Conservation (phyloP, 2,329 filamentous ascomycete genomes). For the Penicillium oxalicum region DNA sequence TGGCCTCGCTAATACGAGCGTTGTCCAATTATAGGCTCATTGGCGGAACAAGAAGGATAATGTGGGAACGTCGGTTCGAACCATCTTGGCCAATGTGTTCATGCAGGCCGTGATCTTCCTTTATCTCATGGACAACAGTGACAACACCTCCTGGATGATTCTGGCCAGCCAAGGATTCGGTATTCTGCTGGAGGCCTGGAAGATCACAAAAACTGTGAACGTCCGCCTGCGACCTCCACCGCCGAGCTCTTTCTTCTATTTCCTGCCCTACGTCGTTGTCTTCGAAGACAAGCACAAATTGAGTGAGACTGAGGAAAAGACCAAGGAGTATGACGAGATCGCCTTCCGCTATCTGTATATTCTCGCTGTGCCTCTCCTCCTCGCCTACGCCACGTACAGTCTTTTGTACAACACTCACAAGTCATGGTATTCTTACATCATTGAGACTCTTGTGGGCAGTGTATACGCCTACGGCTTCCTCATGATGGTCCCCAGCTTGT, state of each 20-base stretch:
- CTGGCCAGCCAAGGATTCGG: slow-evolving; percentile 86
- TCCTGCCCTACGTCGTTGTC: slow-evolving; percentile 70
- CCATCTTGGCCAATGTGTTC: slow-evolving; percentile 93
- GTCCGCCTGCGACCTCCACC: slow-evolving; percentile 68
- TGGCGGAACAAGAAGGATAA: slow-evolving; percentile 99
- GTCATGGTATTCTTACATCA: slow-evolving; percentile 95
- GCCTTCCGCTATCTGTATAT: slow-evolving; percentile 98
- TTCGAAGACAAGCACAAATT: slow-evolving; percentile 98
- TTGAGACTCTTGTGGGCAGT: slow-evolving; percentile 87
- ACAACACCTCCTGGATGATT: slow-evolving; percentile 99
- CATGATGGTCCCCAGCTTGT: slow-evolving; percentile 96
- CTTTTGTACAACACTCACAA: slow-evolving; percentile 92
- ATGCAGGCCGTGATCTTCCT: slow-evolving; percentile 97
- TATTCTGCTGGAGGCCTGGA: slow-evolving; percentile 77
- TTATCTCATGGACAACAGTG: slow-evolving; percentile 93
- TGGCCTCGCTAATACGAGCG: slow-evolving; percentile 10
- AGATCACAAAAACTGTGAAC: slow-evolving; percentile 91
- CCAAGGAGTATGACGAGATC: slow-evolving; percentile 95
- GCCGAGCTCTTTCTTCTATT: slow-evolving; percentile 62
- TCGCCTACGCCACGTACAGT: slow-evolving; percentile 86
- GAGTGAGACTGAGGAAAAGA: slow-evolving; percentile 92
- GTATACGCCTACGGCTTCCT: slow-evolving; percentile 98
- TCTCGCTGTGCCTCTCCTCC: slow-evolving; percentile 77
- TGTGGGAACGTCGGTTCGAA: slow-evolving; percentile 90
- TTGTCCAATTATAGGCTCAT: slow-evolving; percentile 51